Evolutionary conservation across 768 basidiomycete species (phyloP), one percentile per base, ranked within the genome.

Genomic region (Pilatotrama ljubarskyi): DNA sequence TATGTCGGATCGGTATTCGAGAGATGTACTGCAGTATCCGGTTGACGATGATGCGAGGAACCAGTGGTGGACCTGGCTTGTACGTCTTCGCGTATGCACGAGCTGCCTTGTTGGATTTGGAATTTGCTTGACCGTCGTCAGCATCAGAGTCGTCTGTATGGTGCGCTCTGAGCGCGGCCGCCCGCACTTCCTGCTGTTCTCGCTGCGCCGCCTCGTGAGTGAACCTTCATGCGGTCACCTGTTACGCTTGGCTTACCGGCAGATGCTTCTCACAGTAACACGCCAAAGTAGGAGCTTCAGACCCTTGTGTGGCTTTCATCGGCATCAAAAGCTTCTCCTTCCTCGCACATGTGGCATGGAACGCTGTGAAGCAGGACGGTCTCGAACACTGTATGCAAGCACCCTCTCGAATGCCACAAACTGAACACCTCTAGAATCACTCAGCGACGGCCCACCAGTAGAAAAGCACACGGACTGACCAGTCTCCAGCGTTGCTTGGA

Each of bases 341-440:
- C 14, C 96, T 81, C 0, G 95, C 97, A 69, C 97, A 99, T 0
- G 96, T 95, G 1, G 90, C 83, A 70, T 99, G 97, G 67, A 97
- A 99, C 0, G 97, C 95, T 15, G 90, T 80, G 72, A 92, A 95
- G 75, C 97, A 98, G 1, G 86, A 88, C 1, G 83, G 78, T 74
- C 93, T 96, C 53, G 86, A 88, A 72, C 97, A 99, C 72, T 98
- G 97, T 43, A 99, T 96, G 72, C 96, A 98, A 0, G 96, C 95
- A 5, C 96, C 96, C 51, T 79, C 75, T 59, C 72, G 77, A 59
- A 76, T 75, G 66, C 63, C 83, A 66, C 88, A 90, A 38, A 90
- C 70, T 5, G 83, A 83, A 67, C 88, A 90, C 70, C 84, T 90
- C 80, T 77, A 47, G 3, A 38, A 25, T 3, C 50, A 10, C 29